Base-by-base conservation (phyloP, 2,329 filamentous ascomycete species). In the Colletotrichum musicola region DNA sequence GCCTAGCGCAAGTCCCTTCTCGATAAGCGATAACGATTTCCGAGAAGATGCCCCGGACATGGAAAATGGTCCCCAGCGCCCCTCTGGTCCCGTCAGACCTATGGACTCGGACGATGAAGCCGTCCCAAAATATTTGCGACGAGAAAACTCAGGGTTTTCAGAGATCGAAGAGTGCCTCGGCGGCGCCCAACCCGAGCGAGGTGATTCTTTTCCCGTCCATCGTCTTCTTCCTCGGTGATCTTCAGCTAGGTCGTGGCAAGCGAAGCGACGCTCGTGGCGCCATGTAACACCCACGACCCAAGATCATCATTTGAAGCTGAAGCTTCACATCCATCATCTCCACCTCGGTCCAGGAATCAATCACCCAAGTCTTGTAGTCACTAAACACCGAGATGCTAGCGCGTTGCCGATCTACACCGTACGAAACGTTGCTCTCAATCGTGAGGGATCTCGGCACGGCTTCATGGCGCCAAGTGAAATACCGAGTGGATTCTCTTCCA, bases 351-450 rank as follows among this genome's bases (percentile, higher is more conserved):
- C 30, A 35, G 30, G 14, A 25, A 68, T 27, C 14, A 22, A 10
- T 44, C 20, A 10, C 25, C 18, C 27, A 42, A 54, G 22, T 18
- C 40, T 14, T 6, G n/a, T 27, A 25, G 44, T 38, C 2, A 13
- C 18, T 16, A 13, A 4, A 46, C 53, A 46, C 18, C 55, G 50
- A 66, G 38, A 50, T 56, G 42, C 44, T 61, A 51, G 50, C 25
- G 27, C 50, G 62, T 60, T 56, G 62, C 62, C 66, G 66, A 69
- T 66, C 66, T n/a, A 44, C 50, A 38, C 42, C 38, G 55, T 51
- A 61, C 66, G 66, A 69, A 69, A 69, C 66, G 56, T 40, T 16
- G 14, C 47, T 35, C 42, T 18, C 44, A 57, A 68, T 68, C 65
- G 62, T 60, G 9, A 60, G 18, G 40, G 30, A 55, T 64, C 49